Evolutionary conservation across 169 alveolate genomes (phyloP).

Genomic region (Eimeria praecox): DNA sequence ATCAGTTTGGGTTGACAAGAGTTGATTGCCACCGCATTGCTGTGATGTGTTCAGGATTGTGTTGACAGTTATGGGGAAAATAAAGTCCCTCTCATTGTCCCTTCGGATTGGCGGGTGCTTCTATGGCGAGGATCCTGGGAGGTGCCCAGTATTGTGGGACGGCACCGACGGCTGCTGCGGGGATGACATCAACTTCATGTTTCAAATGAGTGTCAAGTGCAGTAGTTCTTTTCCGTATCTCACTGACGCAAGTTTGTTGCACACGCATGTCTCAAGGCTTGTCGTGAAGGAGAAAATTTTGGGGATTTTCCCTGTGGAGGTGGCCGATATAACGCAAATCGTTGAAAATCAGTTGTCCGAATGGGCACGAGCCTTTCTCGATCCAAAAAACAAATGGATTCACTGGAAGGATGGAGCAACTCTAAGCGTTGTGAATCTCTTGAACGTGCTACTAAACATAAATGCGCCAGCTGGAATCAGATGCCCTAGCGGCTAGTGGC

Average conservation of each 20-base stretch:
- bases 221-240: slow-evolving; percentile 19
- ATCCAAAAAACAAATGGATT: slow-evolving; percentile 49
- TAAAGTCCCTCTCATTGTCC: slow-evolving; percentile 55
- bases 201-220: slow-evolving; percentile 43
- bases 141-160: slow-evolving; percentile 77
- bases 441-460: slow-evolving; percentile 46
- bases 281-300: slow-evolving; percentile 52
- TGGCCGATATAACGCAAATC: slow-evolving; percentile 62
- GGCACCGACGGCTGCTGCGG: slow-evolving; percentile 80
- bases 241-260: background rate
- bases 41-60: slow-evolving; percentile 30
- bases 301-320: slow-evolving; percentile 65
- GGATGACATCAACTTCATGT: slow-evolving; percentile 28
- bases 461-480: slow-evolving; percentile 79
- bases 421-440: slow-evolving; percentile 21
- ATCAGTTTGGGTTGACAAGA: background rate
- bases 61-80: slow-evolving; percentile 2
- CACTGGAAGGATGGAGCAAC: slow-evolving; percentile 56
- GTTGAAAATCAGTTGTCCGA: slow-evolving; percentile 64
- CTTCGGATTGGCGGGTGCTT: slow-evolving; percentile 77
- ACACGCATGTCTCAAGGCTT: slow-evolving; percentile 42
- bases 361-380: slow-evolving; percentile 21
- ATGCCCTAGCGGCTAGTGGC: slow-evolving; percentile 38
- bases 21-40: background rate
- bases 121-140: slow-evolving; percentile 48